Conservation (phyloP, 176 grass and related monocot genomes). For the Tuctoria greenei region DNA sequence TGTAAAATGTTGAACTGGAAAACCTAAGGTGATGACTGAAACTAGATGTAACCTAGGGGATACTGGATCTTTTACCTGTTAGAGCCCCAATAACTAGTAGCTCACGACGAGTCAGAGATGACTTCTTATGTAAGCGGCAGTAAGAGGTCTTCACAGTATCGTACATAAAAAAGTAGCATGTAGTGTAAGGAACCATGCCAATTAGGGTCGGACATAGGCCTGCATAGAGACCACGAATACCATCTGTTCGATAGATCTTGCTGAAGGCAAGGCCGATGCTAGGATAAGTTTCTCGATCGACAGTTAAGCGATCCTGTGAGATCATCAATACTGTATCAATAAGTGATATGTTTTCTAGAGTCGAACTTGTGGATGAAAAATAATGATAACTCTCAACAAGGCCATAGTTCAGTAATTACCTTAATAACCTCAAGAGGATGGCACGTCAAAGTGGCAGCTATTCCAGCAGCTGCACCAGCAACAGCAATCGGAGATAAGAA, state of each 20-base stretch:
- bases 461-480: slow-evolving; percentile 70
- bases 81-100: slow-evolving; percentile 70
- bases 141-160: slow-evolving; percentile 77
- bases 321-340: slow-evolving; percentile 1
- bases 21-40: slow-evolving; percentile 9
- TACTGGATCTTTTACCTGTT: slow-evolving; percentile 49
- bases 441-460: slow-evolving; percentile 65
- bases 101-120: slow-evolving; percentile 57
- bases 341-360: slow-evolving; percentile 13
- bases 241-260: slow-evolving; percentile 63
- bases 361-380: slow-evolving; percentile 11
- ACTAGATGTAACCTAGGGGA: neutral
- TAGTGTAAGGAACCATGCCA: slow-evolving; percentile 86
- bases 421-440: slow-evolving; percentile 95
- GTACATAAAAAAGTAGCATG: slow-evolving; percentile 89
- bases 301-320: slow-evolving; percentile 74
- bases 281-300: slow-evolving; percentile 60
- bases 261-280: slow-evolving; percentile 58
- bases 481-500: slow-evolving; percentile 64
- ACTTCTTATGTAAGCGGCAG: slow-evolving; percentile 64
- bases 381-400: neutral
- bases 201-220: slow-evolving; percentile 76
- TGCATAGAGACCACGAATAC: slow-evolving; percentile 63
- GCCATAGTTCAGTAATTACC: slow-evolving; percentile 37
- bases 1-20: neutral